Percentiles rank a stretch among this genome's conserved stretches.
Conservation (phyloP, 305 asterid genomes). For the Plantago coronopus region DNA sequence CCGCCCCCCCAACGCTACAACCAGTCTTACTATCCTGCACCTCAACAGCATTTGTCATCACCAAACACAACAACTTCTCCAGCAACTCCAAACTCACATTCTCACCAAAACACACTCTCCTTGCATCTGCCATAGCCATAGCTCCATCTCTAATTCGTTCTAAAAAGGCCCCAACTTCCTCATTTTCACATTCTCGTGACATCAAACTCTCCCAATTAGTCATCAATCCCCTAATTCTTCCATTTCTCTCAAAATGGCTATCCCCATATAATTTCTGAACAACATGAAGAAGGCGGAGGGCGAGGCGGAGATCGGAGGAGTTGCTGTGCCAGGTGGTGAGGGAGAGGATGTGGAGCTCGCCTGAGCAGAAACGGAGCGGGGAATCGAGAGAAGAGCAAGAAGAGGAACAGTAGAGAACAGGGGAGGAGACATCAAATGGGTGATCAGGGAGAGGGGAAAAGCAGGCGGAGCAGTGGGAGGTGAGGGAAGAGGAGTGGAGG, state of each 20-base stretch:
- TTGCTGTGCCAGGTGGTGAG: conserved; percentile 25
- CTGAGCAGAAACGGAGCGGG: conserved; percentile 48
- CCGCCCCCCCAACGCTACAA: conserved; percentile 41
- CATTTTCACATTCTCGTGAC: conserved; percentile 8
- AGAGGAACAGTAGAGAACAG: conserved; percentile 59
- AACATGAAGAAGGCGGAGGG: conserved; percentile 55
- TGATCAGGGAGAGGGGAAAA: conserved; percentile 40
- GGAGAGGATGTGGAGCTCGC: conserved; percentile 37
- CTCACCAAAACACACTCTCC: conserved; percentile 26
- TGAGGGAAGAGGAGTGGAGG: conserved; percentile 50
- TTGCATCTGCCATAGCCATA: conserved; percentile 37
- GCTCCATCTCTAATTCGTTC: conserved; percentile 49
- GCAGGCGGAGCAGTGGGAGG: conserved; percentile 71
- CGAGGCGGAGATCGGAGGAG: conserved; percentile 66
- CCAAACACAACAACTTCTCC: conserved; percentile 62
- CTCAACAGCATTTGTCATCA: conserved; percentile 71
- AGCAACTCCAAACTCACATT: conserved; percentile 21
- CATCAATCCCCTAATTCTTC: conserved; percentile 60
- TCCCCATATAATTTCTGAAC: conserved; percentile 9
- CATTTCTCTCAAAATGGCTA: background rate
- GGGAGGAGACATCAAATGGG: conserved; percentile 21
- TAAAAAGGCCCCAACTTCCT: conserved; percentile 1
- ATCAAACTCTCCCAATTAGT: conserved; percentile 51
- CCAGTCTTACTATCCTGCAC: conserved; percentile 51
- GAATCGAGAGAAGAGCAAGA: conserved; percentile 56